A percentile compares a stretch with the other conserved stretches of the same genome.
These are phyloP conservation scores for Arxiozyma heterogenica DNA, from an alignment of 1,139 yeast species.

Conservation along the genomic window DNA sequence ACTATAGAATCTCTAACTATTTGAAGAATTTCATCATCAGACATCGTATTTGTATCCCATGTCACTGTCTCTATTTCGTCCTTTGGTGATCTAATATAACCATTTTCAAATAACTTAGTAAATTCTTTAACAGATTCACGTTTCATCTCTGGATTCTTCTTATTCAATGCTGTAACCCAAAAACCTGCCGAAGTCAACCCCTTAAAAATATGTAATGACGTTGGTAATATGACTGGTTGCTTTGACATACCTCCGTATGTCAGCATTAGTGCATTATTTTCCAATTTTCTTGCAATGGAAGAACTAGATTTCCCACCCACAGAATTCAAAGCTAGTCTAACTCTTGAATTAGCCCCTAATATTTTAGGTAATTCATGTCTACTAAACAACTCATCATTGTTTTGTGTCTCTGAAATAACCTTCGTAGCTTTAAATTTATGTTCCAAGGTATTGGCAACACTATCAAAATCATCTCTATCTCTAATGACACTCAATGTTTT, in stretches of 20 bases:
- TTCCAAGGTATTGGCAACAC: constrained; percentile 37
- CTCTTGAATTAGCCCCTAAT: constrained; percentile 37
- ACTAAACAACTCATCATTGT: constrained; percentile 56
- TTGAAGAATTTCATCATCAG: constrained; percentile 44
- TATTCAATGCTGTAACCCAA: constrained; percentile 82
- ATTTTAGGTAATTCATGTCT: constrained; percentile 56
- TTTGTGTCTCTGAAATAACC: constrained; percentile 83
- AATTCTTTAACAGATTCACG: constrained; percentile 50
- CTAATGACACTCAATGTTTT: constrained; percentile 84
- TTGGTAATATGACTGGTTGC: constrained; percentile 85
- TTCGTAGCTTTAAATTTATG: constrained; percentile 77
- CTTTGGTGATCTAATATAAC: constrained; percentile 37
- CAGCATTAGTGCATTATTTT: constrained; percentile 61
- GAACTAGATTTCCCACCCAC: constrained; percentile 86
- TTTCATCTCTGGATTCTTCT: constrained; percentile 55
- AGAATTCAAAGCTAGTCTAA: constrained; percentile 79
- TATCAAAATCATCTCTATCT: constrained; percentile 67
- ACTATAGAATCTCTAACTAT: constrained; percentile 46
- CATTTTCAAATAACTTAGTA: constrained; percentile 56
- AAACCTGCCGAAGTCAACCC: constrained; percentile 80
- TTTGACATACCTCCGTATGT: constrained; percentile 98
- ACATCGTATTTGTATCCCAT: constrained; percentile 35
- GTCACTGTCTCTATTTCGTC: constrained; percentile 52
- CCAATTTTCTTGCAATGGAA: constrained; percentile 72
- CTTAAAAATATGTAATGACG: constrained; percentile 82